Evolutionary conservation across 208 protist genomes (phyloP), one percentile per base, ranked within the genome.

Genomic region (Acanthamoeba sp.): DNA sequence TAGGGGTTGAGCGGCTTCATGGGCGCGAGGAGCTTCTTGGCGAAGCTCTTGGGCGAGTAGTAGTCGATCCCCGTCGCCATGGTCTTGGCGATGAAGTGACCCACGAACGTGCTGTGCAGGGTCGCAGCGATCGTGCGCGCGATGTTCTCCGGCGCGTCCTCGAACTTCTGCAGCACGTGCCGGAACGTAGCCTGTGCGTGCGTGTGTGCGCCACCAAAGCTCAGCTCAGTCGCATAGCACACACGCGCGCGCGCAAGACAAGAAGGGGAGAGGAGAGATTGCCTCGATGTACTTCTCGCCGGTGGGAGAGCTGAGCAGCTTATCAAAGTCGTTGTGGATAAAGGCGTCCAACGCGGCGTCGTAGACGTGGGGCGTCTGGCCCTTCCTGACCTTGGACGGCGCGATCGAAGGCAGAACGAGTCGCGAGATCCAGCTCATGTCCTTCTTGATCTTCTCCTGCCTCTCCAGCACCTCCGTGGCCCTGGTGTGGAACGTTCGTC

Each of bases 1-100:
- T 76, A 76, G 66, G 66, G 66, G 66, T 76, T 76, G 66, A 76
- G 66, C 12, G 66, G 32, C 66, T 76, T 76, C 66, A 76, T 76
- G 22, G 22, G 66, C 12, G 66, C 18, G 36, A 76, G 66, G 66
- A 76, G 66, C 66, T 38, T 29, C 66, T 76, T 76, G n/a, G 66
- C 66, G 36, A 76, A 76, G 66, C 66, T 76, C 66, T 38, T 76
- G 36, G 66, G 16, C 66, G 66, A 29, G 29, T 38, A 76, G 66
- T 76, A 76, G 66, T 76, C 66, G n/a, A 76, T 76, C 66, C 66
- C 66, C 12, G 66, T 7, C 22, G n/a, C 66, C n/a, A 18, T 20
- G n/a, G 66, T 76, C 66, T 29, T 6, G 1, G 12, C 36, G 66
- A 76, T 76, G 66, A 76, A 76, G 66, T 76, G 66, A 0, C 29